Evolutionary conservation across 495 filamentous ascomycete genomes (phyloP), one percentile per base, ranked within the genome.

Genomic region (Xylaria acuta): DNA sequence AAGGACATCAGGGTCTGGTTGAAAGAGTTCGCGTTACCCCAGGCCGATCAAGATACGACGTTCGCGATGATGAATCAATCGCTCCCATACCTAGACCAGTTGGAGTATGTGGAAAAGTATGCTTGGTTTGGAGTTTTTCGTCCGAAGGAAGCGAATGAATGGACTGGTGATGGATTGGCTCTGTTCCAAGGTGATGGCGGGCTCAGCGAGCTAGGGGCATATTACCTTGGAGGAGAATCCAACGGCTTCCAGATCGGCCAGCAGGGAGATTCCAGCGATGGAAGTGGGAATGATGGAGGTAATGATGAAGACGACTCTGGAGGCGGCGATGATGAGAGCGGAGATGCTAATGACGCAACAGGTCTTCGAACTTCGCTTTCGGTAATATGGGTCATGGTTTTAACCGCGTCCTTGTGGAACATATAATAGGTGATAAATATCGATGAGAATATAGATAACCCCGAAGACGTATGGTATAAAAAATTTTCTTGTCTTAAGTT

Each of bases 81-180:
- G 12, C 73, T 80, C n/a, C 77, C 81, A 62, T 89, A 84, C 71
- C 80, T 91, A 30, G 89, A 90, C 74, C 75, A 79, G 25, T 62
- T 86, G 32, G 77, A 81, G 56, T 86, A 82, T 62, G 79, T 90
- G 18, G 82, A 81, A 30, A 84, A 80, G 51, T 91, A 91, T 74
- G 86, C 87, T 9, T 91, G 88, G 81, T 92, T 92, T 73, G 90
- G 90, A 47, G 74, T 84, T 41, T 91, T 91, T 76, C 81, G 89
- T 8, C 82, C 80, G 34, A 80, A 83, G 47, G 84, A 83, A 41
- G 85, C 82, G 20, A 91, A 90, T 68, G 83, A 41, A 43, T 73
- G 66, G 58, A 69, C 91, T 8, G 88, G 88, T 1, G 83, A 86
- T 5, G 86, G 87, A 58, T 80, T 79, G 6, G 85, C 88, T 9